A percentile compares a stretch with the other conserved stretches of the same genome.
Conservation (phyloP, 495 filamentous ascomycete genomes). For the Aspergillus sclerotioniger region DNA sequence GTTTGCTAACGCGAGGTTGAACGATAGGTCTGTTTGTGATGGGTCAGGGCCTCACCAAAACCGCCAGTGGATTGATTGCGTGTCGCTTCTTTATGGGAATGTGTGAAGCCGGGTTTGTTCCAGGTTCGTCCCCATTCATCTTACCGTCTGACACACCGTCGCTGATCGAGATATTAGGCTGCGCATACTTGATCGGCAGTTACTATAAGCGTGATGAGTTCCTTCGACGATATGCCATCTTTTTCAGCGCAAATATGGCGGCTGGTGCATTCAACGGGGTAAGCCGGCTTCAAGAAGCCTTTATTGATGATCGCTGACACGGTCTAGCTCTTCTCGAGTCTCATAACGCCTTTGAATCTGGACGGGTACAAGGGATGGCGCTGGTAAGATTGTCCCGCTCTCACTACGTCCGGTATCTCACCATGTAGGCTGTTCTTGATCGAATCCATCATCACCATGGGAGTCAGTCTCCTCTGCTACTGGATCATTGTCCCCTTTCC, state of each 20-base stretch:
- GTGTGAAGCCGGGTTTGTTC: conserved; percentile 55
- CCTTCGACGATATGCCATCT: conserved; percentile 53
- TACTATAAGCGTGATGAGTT: conserved; percentile 61
- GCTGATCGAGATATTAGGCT: conserved; percentile 13
- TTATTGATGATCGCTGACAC: conserved; percentile 8
- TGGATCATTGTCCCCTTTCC: conserved; percentile 56
- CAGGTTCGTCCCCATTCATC: conserved; percentile 30
- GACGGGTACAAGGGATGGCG: conserved; percentile 32
- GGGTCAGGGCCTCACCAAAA: conserved; percentile 52
- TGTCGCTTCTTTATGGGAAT: conserved; percentile 50
- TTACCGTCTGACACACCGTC: neutral
- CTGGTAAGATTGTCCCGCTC: conserved; percentile 23
- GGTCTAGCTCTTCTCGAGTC: conserved; percentile 46
- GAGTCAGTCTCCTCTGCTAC: conserved; percentile 38
- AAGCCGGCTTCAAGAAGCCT: neutral
- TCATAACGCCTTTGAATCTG: conserved; percentile 49
- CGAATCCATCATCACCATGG: conserved; percentile 48
- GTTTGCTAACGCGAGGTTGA: neutral
- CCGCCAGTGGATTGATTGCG: conserved; percentile 45
- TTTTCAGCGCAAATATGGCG: conserved; percentile 54
- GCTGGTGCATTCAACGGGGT: conserved; percentile 57
- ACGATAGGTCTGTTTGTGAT: conserved; percentile 40
- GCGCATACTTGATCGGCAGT: conserved; percentile 49
- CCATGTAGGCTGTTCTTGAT: conserved; percentile 24
- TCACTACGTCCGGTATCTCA: neutral